These are phyloP conservation scores for Chalciporus sphaerocephalus DNA, from an alignment of 768 basidiomycete genomes.

Conservation along the genomic window DNA sequence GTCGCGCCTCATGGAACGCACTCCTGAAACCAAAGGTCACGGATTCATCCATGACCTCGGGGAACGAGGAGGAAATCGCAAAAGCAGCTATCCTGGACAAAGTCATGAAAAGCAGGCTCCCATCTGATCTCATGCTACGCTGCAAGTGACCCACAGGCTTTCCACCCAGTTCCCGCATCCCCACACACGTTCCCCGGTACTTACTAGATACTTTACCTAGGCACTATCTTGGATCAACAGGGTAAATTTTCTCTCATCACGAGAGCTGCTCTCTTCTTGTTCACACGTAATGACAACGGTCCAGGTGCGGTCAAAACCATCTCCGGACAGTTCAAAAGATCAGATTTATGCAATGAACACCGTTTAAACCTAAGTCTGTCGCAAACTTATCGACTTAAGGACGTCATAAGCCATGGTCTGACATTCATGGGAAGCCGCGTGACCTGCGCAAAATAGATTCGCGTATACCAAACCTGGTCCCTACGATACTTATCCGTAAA, in stretches of 20 bases:
- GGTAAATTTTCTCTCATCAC: conserved; percentile 41
- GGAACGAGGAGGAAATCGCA: conserved; percentile 62
- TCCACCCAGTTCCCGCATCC: conserved; percentile 2
- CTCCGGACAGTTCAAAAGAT: conserved; percentile 85
- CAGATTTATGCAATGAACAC: conserved; percentile 84
- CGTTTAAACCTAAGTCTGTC: conserved; percentile 72
- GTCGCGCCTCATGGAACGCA: conserved; percentile 27
- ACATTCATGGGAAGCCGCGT: conserved; percentile 60
- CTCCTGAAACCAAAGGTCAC: conserved; percentile 9
- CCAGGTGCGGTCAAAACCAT: conserved; percentile 82
- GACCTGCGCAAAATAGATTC: conserved; percentile 97
- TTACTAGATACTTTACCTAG: conserved; percentile 38
- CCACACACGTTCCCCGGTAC: conserved; percentile 3
- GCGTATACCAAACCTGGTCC: conserved; percentile 87
- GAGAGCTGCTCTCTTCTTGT: conserved; percentile 6
- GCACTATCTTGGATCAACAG: conserved; percentile 82
- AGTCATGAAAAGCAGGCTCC: conserved; percentile 82
- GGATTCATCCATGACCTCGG: conserved; percentile 18
- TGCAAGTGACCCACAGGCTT: conserved; percentile 51
- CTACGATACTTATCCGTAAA: conserved; percentile 85
- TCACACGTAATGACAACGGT: conserved; percentile 28
- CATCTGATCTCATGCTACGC: conserved; percentile 84
- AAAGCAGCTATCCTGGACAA: conserved; percentile 76
- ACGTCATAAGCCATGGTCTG: conserved; percentile 21
- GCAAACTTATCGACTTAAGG: conserved; percentile 9